Evolutionary conservation across 192 early-diverging fungal genomes (phyloP), one percentile per base, ranked within the genome.

Genomic region (Pilaira anomala): DNA sequence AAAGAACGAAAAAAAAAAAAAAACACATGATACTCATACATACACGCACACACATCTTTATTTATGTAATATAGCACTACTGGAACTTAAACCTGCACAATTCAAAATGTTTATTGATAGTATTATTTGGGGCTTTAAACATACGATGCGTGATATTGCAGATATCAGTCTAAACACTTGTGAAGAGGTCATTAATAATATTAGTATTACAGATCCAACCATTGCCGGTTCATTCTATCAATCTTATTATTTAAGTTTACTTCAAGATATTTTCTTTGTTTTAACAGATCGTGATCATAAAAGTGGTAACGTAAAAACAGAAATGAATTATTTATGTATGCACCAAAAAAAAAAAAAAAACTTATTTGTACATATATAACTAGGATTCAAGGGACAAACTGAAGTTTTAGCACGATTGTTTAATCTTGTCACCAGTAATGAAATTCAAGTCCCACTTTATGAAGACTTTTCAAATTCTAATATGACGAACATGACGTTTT

Each of bases 81-180:
- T 96, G 54, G 83, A 83, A 50, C 77, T 98, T 29, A 87, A 91
- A 1, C 76, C 88, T 49, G 81, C 85, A 19, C 89, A 92, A 69
- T 96, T 99, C 78, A 91, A 91, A 60, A 83, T 97, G 26, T 83
- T 96, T 74, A 82, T 98, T 72, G 93, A 97, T 81, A 93, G 92
- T 66, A 87, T 98, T 59, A 91, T 97, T 46, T 99, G 96, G 96
- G 95, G 87, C 16, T 95, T 99, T 80, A 98, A 98, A 80, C 97
- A 99, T 78, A 95, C 95, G 2, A 92, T 96, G 90, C 87, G 95
- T 60, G 95, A 99, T 68, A 93, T 99, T 75, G 90, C 93, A 52
- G 96, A 99, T 60, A 76, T 88, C 48, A 93, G 93, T 25, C 83
- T 99, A 56, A 76, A 76, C 8, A 97, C 96, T 55, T 88, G 89